Percentiles rank a stretch among this genome's conserved stretches.
These are phyloP conservation scores for Globisporangium iwayamae DNA, from an alignment of 352 stramenopile species.

Conservation along the genomic window DNA sequence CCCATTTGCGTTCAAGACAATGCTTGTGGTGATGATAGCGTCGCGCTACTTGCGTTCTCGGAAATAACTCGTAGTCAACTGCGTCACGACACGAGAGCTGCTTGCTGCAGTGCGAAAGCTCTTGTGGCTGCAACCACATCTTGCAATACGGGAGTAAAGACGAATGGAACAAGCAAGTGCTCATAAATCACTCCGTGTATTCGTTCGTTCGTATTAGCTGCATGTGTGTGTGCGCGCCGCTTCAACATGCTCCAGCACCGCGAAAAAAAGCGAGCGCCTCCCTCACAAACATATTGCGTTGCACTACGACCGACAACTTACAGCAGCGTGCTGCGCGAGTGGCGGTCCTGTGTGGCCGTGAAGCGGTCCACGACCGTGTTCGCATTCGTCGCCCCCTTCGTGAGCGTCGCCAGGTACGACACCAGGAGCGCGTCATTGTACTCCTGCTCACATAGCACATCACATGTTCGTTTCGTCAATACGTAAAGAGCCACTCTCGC, in stretches of 20 bases:
- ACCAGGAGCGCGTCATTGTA: slow-evolving; percentile 83
- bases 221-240: no score
- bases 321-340: slow-evolving; percentile 51
- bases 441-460: slow-evolving; percentile 29
- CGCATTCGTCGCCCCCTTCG: slow-evolving; percentile 72
- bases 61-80: background rate
- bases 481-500: background rate
- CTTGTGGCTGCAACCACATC: background rate
- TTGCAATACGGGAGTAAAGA: no score
- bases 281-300: background rate
- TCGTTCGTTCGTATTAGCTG: no score
- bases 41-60: background rate
- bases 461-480: slow-evolving; percentile 2
- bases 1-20: slow-evolving; percentile 5
- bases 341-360: slow-evolving; percentile 63
- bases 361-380: slow-evolving; percentile 85
- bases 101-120: background rate
- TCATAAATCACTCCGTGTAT: no score
- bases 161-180: no score
- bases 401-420: slow-evolving; percentile 80
- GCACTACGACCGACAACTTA: slow-evolving; percentile 17
- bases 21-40: background rate
- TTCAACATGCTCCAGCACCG: no score
- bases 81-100: background rate
- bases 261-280: background rate